Base-by-base conservation (phyloP, 352 stramenopile species). In the Pythium rhizo-oryzae region DNA sequence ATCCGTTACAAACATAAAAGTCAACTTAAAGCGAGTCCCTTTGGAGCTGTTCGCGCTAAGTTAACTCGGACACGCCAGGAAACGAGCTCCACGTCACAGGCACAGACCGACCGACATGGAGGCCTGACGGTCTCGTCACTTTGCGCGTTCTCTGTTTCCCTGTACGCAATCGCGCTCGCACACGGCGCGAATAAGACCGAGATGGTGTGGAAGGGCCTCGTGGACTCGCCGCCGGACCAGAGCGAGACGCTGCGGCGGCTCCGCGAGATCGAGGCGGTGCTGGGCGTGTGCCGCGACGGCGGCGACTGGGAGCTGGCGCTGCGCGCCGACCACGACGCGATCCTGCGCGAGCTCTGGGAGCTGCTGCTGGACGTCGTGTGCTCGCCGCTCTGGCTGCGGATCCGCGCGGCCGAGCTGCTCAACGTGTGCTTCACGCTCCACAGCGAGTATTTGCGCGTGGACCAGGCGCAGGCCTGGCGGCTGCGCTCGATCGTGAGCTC, bases 401-500 rank as follows among this genome's bases (percentile, higher is more conserved):
- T 93, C 43, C 81, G 78, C 23, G 85, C 82, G 0, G 82, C 81
- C 0, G 81, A 83, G 50, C 70, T 93, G 54, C 77, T 93, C 16
- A 77, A 70, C 56, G 77, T 78, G 0, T 89, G 73, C 61, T 90
- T 79, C 58, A 59, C 70, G 18, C 49, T 74, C 39, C 72, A 54
- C 15, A 65, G 58, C 11, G 68, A 74, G 21, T 71, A 72, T 21
- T 47, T 77, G 33, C 63, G 67, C 41, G 71, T 72, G 19, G 57
- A 75, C 21, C 58, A 33, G 19, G 41, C 69, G 12, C 62, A 68
- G 33, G 71, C 72, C 23, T 72, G 84, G 68, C 82, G 84, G 72
- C 60, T 90, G 58, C 85, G 85, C 15, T 85, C 85, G 13, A 74
- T 93, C 30, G 80, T 90, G 64, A 90, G 82, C 77, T 90, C 85